Percentiles rank a stretch among this genome's conserved stretches.
Conservation (phyloP, 2,329 filamentous ascomycete species). For the Pseudogymnoascus sp. region DNA sequence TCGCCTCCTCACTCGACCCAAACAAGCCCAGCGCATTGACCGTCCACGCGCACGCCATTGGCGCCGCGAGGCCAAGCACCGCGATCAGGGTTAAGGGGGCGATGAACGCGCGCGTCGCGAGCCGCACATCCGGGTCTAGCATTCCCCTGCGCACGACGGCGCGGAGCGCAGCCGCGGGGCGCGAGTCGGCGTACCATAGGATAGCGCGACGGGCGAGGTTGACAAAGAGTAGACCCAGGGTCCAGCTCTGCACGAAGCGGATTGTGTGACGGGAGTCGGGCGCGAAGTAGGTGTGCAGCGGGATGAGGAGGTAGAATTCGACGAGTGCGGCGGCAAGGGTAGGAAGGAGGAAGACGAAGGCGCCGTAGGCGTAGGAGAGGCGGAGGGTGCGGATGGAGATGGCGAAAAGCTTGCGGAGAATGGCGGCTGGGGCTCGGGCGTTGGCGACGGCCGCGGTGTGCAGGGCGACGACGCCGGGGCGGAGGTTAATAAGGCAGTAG, state of each 20-base stretch:
- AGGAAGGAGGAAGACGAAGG: conserved; percentile 72
- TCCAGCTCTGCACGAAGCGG: conserved; percentile 89
- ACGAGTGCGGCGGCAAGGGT: conserved; percentile 69
- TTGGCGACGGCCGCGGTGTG: conserved; percentile 24
- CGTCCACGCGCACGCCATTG: conserved; percentile 49
- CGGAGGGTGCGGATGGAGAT: conserved; percentile 23
- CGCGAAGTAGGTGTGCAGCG: conserved; percentile 40
- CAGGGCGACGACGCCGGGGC: conserved; percentile 26
- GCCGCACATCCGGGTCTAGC: conserved; percentile 64
- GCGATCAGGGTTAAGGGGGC: conserved; percentile 62
- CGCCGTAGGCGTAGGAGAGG: conserved; percentile 66
- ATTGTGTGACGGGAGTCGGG: conserved; percentile 54
- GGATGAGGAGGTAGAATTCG: conserved; percentile 83
- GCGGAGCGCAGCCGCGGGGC: conserved; percentile 64
- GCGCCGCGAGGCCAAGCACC: conserved; percentile 51
- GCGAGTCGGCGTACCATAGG: conserved; percentile 44
- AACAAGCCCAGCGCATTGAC: conserved; percentile 35
- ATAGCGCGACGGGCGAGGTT: conserved; percentile 68
- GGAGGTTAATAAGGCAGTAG: conserved; percentile 52
- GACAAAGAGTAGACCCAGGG: conserved; percentile 80
- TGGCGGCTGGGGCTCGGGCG: conserved; percentile 22
- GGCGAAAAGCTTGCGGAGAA: conserved; percentile 17
- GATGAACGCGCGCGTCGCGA: conserved; percentile 83
- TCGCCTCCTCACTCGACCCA: conserved; percentile 25
- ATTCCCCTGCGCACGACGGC: conserved; percentile 68